Conservation (phyloP, 2,329 filamentous ascomycete species). For the Biscogniauxia marginata region DNA sequence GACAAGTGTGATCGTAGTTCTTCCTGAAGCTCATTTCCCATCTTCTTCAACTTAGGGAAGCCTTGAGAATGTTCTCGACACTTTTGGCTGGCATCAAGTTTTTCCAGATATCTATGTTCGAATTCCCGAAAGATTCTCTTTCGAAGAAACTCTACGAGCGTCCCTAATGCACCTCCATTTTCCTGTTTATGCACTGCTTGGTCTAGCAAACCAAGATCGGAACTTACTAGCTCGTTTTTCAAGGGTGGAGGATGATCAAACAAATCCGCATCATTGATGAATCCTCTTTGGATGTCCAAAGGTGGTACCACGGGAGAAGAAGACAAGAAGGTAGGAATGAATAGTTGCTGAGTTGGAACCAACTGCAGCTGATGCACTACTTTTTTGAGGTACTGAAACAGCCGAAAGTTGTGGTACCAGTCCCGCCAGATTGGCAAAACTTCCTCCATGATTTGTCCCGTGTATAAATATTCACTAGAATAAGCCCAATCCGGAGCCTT, state of each 20-base stretch:
- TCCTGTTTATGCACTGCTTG: not conserved
- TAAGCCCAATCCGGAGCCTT: not conserved
- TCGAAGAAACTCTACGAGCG: not conserved
- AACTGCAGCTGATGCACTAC: not conserved
- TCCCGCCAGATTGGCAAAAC: not conserved
- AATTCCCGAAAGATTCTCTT: not conserved
- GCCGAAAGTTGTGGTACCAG: conserved; percentile 11
- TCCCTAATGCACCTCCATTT: not conserved
- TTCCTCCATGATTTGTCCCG: not conserved
- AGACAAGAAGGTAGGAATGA: not conserved
- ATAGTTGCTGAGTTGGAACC: not conserved
- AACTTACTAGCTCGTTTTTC: not conserved
- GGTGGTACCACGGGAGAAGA: not conserved
- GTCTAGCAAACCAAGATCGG: not conserved
- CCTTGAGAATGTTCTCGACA: not conserved
- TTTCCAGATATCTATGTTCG: not conserved
- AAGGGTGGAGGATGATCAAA: not conserved
- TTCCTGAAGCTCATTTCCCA: not conserved
- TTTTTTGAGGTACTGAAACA: conserved; percentile 6
- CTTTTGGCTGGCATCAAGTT: not conserved
- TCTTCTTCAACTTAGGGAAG: not conserved
- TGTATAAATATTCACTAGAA: not conserved
- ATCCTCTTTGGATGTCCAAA: not conserved
- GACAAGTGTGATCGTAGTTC: not conserved
- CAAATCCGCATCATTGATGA: not conserved